phyloP scores from a whole-genome alignment of 208 protist species.

The Leptomonas pyrrhocoris region DNA sequence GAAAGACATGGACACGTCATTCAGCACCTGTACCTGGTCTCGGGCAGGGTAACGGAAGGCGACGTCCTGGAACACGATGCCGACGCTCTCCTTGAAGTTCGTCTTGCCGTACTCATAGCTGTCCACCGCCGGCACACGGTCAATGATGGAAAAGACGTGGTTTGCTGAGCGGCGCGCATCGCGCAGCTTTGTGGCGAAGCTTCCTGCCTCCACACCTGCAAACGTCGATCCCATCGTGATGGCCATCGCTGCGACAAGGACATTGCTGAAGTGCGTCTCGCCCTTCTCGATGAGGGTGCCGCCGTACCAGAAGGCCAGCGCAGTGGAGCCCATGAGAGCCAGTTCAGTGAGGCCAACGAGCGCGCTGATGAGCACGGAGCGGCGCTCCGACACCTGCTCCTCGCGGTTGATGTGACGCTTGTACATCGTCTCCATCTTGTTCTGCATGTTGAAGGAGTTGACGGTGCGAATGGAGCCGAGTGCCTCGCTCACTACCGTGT shows the following conservation, averaged over 20 bases:
- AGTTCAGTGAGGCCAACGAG: slow-evolving; percentile 58
- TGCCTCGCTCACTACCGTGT: slow-evolving; percentile 69
- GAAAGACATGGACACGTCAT: slow-evolving; percentile 45
- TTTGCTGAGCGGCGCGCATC: slow-evolving; percentile 53
- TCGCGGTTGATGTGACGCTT: slow-evolving; percentile 27
- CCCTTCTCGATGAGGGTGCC: slow-evolving; percentile 69
- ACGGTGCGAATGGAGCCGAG: slow-evolving; percentile 77
- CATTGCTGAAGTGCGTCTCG: slow-evolving; percentile 66
- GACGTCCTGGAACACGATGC: slow-evolving; percentile 53
- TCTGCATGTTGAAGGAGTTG: slow-evolving; percentile 74
- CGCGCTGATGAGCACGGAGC: slow-evolving; percentile 36
- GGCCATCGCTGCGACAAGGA: slow-evolving; percentile 59
- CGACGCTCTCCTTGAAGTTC: slow-evolving; percentile 46
- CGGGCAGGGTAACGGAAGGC: slow-evolving; percentile 70
- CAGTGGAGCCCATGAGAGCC: slow-evolving; percentile 53
- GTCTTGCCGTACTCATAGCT: slow-evolving; percentile 43
- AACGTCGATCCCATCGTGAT: slow-evolving; percentile 64
- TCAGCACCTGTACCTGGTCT: slow-evolving; percentile 52
- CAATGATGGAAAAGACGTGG: slow-evolving; percentile 76
- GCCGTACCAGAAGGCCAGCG: slow-evolving; percentile 85
- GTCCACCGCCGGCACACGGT: slow-evolving; percentile 72
- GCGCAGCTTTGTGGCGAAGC: slow-evolving; percentile 63
- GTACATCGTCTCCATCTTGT: slow-evolving; percentile 36
- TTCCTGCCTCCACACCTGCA: slow-evolving; percentile 63
- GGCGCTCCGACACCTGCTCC: slow-evolving; percentile 28